Percentiles rank a stretch among this genome's conserved stretches.
These are phyloP conservation scores for Cyclaneusma minus DNA, from an alignment of 2,329 filamentous ascomycete species.

Conservation along the genomic window DNA sequence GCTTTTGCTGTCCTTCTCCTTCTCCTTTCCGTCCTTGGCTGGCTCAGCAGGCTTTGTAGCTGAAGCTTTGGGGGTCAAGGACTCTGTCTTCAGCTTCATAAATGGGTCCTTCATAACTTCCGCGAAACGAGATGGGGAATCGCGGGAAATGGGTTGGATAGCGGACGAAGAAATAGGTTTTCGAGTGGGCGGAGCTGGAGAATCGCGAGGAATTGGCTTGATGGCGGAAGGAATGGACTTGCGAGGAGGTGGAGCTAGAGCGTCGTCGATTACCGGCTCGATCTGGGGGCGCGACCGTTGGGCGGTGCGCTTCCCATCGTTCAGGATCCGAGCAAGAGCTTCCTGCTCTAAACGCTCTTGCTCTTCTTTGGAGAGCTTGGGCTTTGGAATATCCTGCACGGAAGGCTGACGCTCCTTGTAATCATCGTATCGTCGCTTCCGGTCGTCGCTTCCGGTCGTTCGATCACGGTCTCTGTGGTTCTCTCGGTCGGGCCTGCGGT, in stretches of 20 bases:
- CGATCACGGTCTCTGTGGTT: constrained; percentile 10
- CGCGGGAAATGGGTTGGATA: constrained; percentile 17
- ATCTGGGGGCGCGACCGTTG: constrained; percentile 16
- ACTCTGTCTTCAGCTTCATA: background rate
- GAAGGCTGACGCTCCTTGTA: background rate
- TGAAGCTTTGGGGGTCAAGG: constrained; percentile 1
- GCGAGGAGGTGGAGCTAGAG: constrained; percentile 8
- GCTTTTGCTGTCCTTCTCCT: constrained; percentile 1
- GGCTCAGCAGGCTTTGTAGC: background rate
- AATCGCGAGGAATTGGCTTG: background rate
- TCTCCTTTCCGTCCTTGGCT: constrained; percentile 1
- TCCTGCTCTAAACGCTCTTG: constrained; percentile 18
- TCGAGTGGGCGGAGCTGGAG: constrained; percentile 13
- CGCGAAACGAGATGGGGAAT: constrained; percentile 11
- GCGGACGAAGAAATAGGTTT: constrained; percentile 18
- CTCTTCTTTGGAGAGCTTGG: constrained; percentile 17
- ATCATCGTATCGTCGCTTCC: constrained; percentile 5
- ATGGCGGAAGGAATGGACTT: constrained; percentile 1
- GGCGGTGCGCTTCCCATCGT: constrained; percentile 16
- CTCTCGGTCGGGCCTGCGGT: constrained; percentile 22
- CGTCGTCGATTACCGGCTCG: constrained; percentile 18
- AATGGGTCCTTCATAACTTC: constrained; percentile 12
- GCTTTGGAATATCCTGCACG: constrained; percentile 4
- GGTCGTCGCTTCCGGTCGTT: constrained; percentile 3
- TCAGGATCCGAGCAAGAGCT: constrained; percentile 18